phyloP scores from a whole-genome alignment of 2,329 filamentous ascomycete species.

The Catunica adiposa region DNA sequence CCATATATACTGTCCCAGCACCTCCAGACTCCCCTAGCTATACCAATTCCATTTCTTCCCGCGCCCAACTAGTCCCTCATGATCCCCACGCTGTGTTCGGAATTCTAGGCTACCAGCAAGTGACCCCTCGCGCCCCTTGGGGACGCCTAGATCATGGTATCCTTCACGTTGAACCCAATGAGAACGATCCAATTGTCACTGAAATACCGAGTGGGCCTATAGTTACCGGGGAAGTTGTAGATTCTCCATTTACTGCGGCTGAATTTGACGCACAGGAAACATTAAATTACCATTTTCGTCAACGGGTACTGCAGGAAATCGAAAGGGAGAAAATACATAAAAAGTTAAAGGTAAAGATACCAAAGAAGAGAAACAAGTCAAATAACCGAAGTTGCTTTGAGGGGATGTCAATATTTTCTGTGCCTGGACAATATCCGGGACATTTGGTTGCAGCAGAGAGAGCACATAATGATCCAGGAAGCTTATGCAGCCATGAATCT shows the following conservation, averaged over 20 bases:
- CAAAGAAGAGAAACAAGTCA: background rate
- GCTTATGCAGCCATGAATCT: too few relatives aligned
- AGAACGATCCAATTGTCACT: background rate
- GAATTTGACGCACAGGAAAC: background rate
- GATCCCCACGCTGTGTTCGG: too few relatives aligned
- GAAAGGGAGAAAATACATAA: background rate
- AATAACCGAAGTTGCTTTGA: background rate
- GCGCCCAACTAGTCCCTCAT: too few relatives aligned
- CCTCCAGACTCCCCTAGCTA: too few relatives aligned
- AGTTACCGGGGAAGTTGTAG: background rate
- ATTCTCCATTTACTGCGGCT: background rate
- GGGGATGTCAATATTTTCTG: background rate
- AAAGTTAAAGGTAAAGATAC: background rate
- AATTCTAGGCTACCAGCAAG: too few relatives aligned
- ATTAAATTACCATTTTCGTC: background rate
- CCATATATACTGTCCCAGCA: too few relatives aligned
- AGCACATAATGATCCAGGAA: background rate
- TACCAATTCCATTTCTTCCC: too few relatives aligned
- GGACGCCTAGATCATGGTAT: background rate
- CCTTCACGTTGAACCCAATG: background rate
- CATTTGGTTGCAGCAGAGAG: background rate
- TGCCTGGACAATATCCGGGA: background rate
- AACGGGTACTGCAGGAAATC: background rate
- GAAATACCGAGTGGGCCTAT: background rate
- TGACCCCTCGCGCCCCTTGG: too few relatives aligned